Base-by-base conservation (phyloP, 805 yeast species). In the Wickerhamomyces bisporus region DNA sequence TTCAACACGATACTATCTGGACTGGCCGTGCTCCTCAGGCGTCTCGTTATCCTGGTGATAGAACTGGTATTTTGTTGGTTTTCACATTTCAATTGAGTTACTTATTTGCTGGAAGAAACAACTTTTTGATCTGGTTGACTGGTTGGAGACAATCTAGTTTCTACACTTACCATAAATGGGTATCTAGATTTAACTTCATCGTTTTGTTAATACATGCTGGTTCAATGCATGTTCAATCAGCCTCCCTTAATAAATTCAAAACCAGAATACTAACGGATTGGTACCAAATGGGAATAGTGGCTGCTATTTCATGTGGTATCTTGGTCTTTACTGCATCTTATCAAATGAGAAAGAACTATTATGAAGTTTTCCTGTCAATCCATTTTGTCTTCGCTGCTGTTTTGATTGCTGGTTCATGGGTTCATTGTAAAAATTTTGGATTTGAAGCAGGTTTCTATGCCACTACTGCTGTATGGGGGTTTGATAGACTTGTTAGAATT, bases 41-140 rank as follows among this genome's bases (percentile, higher is more conserved):
- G 31, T 27, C 52, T 6, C 47, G 59, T 42, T 54, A 53, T 32
- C 45, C 46, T 9, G 56, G 54, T 48, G 59, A 54, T 34, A 44
- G 59, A 42, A 40, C 49, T 9, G 59, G 52, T 29, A 37, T 47
- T 18, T 29, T 53, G 7, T 27, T 41, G 10, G 51, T 64, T 32
- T 62, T 61, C 16, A 56, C 61, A 20, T 47, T 78, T 39, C 86
- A 89, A 1, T 50, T 72, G 9, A 53, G 77, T 19, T 68, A 78
- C 38, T 55, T 83, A 32, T 79, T 84, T 51, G 80, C 85, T 6
- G 84, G 87, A 10, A 66, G 94, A 50, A 86, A 83, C 60, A 86
- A 81, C 58, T 68, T 86, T 34, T 58, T 84, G 44, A 70, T 73
- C 41, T 66, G 63, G 60, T 40, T 79, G 13, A 77, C 91, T 0